Conservation (phyloP, 352 stramenopile genomes). For the Hyaloperonospora brassicae region DNA sequence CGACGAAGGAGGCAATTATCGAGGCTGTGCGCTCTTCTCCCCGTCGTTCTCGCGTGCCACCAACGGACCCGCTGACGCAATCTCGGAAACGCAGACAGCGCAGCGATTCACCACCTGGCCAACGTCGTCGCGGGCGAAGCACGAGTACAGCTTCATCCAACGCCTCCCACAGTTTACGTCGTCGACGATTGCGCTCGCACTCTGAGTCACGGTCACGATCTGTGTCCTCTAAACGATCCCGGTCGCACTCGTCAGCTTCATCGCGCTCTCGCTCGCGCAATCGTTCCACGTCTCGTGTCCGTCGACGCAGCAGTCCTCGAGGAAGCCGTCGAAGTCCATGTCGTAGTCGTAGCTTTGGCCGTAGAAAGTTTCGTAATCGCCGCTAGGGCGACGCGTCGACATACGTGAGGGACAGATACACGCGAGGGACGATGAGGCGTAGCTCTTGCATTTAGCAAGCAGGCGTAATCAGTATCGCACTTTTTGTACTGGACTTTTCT, state of each 20-base stretch:
- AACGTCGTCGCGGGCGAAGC: constrained; percentile 20
- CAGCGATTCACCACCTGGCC: constrained; percentile 11
- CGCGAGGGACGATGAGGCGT: too few species aligned
- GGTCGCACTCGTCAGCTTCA: constrained; percentile 17
- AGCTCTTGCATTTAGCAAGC: too few species aligned
- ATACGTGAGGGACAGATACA: too few species aligned
- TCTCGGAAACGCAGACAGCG: constrained; percentile 23
- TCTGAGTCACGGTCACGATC: constrained; percentile 2
- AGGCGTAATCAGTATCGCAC: too few species aligned
- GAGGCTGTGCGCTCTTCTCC: constrained; percentile 1
- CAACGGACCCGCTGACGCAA: background rate
- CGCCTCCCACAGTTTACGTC: constrained; percentile 15
- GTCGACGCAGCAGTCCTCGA: constrained; percentile 19
- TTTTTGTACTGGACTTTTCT: background rate
- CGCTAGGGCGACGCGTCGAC: background rate
- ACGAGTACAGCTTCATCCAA: constrained; percentile 14
- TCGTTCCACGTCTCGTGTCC: constrained; percentile 19
- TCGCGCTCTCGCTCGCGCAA: constrained; percentile 33
- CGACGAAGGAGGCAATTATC: constrained; percentile 12
- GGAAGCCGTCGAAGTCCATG: constrained; percentile 24
- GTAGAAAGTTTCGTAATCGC: constrained; percentile 10
- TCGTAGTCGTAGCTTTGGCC: constrained; percentile 12
- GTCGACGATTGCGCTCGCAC: constrained; percentile 17
- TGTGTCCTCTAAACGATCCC: constrained; percentile 15
- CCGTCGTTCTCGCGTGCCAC: constrained; percentile 7